These are phyloP conservation scores for Scutellaria minor DNA, from an alignment of 257 asterid genomes.

Conservation along the genomic window DNA sequence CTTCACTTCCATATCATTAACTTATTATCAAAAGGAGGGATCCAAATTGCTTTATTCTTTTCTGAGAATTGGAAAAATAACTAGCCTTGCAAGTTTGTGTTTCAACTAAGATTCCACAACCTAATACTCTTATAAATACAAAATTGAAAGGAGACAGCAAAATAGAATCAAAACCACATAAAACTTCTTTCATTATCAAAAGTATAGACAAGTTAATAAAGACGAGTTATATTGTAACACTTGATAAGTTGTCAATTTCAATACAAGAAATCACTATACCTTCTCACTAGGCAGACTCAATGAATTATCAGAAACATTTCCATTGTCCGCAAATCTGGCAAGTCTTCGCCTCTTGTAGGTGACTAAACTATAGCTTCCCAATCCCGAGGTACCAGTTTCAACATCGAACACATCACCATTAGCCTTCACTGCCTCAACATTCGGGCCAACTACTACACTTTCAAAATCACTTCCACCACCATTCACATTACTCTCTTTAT, in stretches of 20 bases:
- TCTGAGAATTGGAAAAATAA: not conserved
- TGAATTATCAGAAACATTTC: constrained; percentile 37
- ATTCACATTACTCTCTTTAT: constrained; percentile 39
- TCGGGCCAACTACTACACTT: constrained; percentile 30
- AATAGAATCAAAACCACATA: not conserved
- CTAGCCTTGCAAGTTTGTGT: not conserved
- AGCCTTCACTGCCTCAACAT: constrained; percentile 37
- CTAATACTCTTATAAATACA: constrained; percentile 11
- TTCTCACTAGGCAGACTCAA: constrained; percentile 46
- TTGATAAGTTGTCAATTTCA: constrained; percentile 1
- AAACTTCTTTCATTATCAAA: not conserved
- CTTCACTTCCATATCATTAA: not conserved
- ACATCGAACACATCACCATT: constrained; percentile 43
- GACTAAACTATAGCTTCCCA: constrained; percentile 45
- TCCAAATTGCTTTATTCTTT: not conserved
- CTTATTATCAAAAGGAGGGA: not conserved
- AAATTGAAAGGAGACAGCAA: not conserved
- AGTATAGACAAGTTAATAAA: constrained; percentile 10
- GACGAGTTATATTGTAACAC: not conserved
- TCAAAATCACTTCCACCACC: constrained; percentile 37
- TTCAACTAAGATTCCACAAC: constrained; percentile 11
- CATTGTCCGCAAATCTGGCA: constrained; percentile 37
- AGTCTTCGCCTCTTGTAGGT: constrained; percentile 81
- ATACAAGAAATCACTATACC: constrained; percentile 43
- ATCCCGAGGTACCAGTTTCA: constrained; percentile 43